Evolutionary conservation across 1,284 basidiomycete genomes (phyloP).

Genomic region (Marasmius oreades): DNA sequence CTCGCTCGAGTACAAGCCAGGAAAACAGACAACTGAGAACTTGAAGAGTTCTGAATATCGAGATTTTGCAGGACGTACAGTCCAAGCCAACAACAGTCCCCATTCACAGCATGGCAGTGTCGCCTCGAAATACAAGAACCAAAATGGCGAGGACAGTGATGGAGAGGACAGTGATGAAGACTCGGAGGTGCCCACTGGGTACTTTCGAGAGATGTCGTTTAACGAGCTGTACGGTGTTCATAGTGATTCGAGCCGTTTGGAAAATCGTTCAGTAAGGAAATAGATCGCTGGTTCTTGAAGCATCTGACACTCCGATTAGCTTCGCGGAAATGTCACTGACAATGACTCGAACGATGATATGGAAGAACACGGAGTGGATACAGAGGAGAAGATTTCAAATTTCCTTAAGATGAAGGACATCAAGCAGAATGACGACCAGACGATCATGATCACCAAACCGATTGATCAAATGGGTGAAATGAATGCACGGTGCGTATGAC

Average conservation of each 20-base stretch:
- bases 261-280: background rate
- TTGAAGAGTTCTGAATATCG: too few species aligned
- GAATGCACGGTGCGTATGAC: background rate
- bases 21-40: too few species aligned
- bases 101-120: background rate
- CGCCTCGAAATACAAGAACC: background rate
- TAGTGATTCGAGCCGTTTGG: too few species aligned
- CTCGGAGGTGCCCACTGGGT: background rate
- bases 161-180: conserved; percentile 1
- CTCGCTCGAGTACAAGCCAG: background rate
- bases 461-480: conserved; percentile 1
- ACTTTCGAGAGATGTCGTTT: conserved; percentile 1
- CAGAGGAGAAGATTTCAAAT: background rate
- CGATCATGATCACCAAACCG: background rate
- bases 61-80: background rate
- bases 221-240: background rate
- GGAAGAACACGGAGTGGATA: background rate
- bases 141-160: background rate
- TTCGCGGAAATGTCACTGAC: background rate
- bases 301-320: background rate
- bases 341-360: background rate
- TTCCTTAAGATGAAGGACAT: too few species aligned
- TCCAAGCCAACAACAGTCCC: background rate
- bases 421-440: background rate
- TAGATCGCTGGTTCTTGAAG: background rate